A percentile compares a stretch with the other conserved stretches of the same genome.
Conservation (phyloP, 306 rosid genomes). For the Quercus ilex region DNA sequence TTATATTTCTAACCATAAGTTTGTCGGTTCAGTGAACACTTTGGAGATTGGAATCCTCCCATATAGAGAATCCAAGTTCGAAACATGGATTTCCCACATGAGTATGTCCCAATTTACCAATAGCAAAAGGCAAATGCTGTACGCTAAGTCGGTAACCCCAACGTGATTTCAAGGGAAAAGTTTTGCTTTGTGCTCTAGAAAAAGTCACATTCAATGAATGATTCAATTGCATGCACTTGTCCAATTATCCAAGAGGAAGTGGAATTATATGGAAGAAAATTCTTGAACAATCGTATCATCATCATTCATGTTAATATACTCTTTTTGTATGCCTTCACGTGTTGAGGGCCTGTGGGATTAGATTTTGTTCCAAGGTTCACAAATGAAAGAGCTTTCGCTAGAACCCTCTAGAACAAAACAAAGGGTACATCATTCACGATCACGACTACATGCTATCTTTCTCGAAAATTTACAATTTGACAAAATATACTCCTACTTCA, state of each 20-base stretch:
- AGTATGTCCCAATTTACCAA: no score
- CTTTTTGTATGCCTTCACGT: conserved; percentile 13
- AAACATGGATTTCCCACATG: no score
- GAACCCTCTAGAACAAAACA: background rate
- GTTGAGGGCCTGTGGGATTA: conserved; percentile 3
- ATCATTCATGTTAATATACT: background rate
- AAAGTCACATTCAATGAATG: conserved; percentile 23
- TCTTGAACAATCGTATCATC: conserved; percentile 9
- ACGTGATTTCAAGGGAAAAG: background rate
- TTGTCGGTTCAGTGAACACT: no score
- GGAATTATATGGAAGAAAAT: conserved; percentile 14
- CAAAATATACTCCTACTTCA: background rate
- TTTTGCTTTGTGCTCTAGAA: background rate
- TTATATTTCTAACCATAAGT: no score
- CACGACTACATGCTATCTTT: background rate
- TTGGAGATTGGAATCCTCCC: no score
- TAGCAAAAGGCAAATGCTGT: background rate
- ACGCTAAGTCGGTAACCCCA: background rate
- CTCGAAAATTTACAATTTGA: background rate
- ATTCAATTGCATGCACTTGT: conserved; percentile 22
- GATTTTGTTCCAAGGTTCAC: conserved; percentile 20
- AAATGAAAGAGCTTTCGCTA: background rate
- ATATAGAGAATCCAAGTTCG: no score
- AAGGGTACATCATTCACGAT: background rate
- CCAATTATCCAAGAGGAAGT: conserved; percentile 44